Base-by-base conservation (phyloP, 306 rosid genomes). In the Prinsepia uniflora region DNA sequence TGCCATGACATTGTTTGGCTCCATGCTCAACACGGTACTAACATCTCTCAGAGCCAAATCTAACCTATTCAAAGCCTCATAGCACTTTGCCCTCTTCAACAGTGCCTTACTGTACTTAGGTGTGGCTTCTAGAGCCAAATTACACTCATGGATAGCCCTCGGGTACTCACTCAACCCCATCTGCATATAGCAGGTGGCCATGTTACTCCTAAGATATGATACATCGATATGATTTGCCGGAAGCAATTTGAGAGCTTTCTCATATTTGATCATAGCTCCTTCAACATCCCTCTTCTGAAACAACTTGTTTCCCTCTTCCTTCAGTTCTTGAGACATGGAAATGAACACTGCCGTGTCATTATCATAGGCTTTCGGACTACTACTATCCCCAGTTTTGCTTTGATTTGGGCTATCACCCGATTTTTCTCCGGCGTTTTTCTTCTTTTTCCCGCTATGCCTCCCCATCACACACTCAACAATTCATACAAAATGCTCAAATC, bases 181-280 rank as follows among this genome's bases (percentile, higher is more conserved):
- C 84, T 94, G 98, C 97, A 94, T 94, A 74, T 84, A 94, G 79
- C 98, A 94, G 0, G 98, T 88, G 1, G 98, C 97, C 83, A 88
- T 81, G 79, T 90, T 87, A 80, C 98, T 90, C 75, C 95, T 82
- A 72, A 94, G 87, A 84, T 89, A 76, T 52, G 97, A 81, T 43
- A 90, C 92, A 72, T 94, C 97, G 46, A 84, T 76, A 78, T 94
- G 98, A 76, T 83, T 84, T 52, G 24, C 87, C 0, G 97, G 96
- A 78, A 94, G 96, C 73, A 90, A 78, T 73, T 80, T 89, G 63
- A 94, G 78, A 43, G 96, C 96, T 84, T 87, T 94, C 72, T 90
- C 96, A 61, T 90, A 94, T 68, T 86, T 90, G 65, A 79, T 44
- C 82, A 94, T 50, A 48, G 98, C 96, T 70, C 97, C 97, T 79